These are phyloP conservation scores for Salix caprea DNA, from an alignment of 345 rosid species.

Conservation along the genomic window DNA sequence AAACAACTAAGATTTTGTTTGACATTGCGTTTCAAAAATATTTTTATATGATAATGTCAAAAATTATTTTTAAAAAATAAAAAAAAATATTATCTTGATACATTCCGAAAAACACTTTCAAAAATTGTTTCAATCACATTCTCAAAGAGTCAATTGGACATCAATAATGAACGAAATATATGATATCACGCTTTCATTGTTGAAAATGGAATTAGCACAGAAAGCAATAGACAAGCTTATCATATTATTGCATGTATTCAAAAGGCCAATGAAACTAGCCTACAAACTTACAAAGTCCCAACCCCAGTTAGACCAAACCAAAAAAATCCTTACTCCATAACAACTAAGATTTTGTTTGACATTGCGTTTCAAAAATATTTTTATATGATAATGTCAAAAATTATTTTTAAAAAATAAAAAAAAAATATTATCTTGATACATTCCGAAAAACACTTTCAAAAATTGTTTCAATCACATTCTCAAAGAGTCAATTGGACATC, in stretches of 20 bases:
- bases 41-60: no score
- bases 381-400: no score
- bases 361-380: fast-evolving
- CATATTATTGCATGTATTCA: conserved; percentile 8
- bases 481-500: no score
- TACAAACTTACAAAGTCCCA: neutral
- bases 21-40: fast-evolving
- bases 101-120: no score
- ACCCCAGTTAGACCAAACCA: neutral
- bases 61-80: no score
- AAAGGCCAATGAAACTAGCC: neutral
- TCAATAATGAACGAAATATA: neutral
- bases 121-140: no score
- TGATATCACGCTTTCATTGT: neutral
- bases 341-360: neutral
- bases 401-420: no score
- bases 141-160: no score
- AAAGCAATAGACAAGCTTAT: conserved; percentile 5
- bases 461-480: no score
- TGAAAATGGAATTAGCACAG: neutral
- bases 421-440: no score
- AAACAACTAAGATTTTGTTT: neutral
- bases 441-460: no score
- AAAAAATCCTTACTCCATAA: neutral
- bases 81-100: no score